Evolutionary conservation across 2,329 filamentous ascomycete species (phyloP), one percentile per base, ranked within the genome.

Genomic region (Aspergillus nomiae): DNA sequence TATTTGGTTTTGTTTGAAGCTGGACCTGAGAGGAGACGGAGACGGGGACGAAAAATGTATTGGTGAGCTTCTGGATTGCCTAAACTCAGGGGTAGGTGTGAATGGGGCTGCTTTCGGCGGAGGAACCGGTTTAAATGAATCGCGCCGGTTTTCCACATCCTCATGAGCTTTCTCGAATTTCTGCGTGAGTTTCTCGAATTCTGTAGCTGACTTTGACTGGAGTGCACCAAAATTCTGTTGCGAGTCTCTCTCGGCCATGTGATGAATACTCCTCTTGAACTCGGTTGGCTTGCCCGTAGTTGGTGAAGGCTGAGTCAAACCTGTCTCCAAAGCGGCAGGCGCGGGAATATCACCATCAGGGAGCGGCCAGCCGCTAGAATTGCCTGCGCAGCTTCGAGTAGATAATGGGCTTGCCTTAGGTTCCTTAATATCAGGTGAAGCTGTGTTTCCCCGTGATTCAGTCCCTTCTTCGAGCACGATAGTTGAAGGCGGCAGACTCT

Each of bases 41-140:
- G 73, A 75, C 19, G 76, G 69, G 28, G 76, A 72, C 1, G 70
- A 71, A 60, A 71, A 73, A 30, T 70, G 74, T n/a, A 67, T 60
- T 57, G 66, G 68, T 26, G 69, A 69, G 48, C 58, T 65, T 66
- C 70, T 70, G 61, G 65, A 65, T 57, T 72, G 68, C 51, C 63
- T 69, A 30, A 67, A 87, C 62, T 80, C 82, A 1, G 88, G 87
- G 19, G 87, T 71, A 10, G 64, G 56, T 45, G 65, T 68, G 53
- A 63, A 69, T 56, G 64, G 65, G 43, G 60, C 64, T 11, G 58
- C 62, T 61, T 73, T 75, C 11, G 73, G 69, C 10, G 73, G 71
- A 32, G 73, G 67, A 45, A 67, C 62, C 4, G 71, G 70, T 34
- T 63, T 65, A 51, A 69, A 67, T 58, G 67, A 62, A n/a, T 66